These are phyloP conservation scores for Ganoderma sp. DNA, from an alignment of 1,284 basidiomycete species.

Conservation along the genomic window DNA sequence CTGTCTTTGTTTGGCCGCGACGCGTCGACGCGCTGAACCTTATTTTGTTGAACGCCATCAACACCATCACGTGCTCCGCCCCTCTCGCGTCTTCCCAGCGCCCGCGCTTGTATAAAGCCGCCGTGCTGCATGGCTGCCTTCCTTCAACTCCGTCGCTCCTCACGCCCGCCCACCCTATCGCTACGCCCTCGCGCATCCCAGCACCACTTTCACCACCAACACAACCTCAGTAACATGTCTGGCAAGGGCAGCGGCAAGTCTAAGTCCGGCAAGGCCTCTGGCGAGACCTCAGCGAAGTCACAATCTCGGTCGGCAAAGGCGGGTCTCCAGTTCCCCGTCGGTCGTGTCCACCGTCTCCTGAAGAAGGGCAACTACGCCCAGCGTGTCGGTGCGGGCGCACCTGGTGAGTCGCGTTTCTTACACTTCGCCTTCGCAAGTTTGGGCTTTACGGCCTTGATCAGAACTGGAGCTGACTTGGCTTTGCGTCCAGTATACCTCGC, in stretches of 20 bases:
- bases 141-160: constrained; percentile 19
- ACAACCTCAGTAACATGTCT: constrained; percentile 50
- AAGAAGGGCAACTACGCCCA: constrained; percentile 90
- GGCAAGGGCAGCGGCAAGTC: constrained; percentile 64
- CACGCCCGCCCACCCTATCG: constrained; percentile 15
- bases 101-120: constrained; percentile 31
- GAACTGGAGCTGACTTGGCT: constrained; percentile 11
- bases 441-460: background rate
- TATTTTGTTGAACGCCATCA: constrained; percentile 39
- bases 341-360: constrained; percentile 91
- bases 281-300: constrained; percentile 53
- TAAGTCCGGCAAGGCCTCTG: constrained; percentile 63
- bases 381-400: constrained; percentile 81
- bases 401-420: constrained; percentile 54
- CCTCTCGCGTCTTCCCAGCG: constrained; percentile 25
- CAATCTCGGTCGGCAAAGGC: constrained; percentile 84
- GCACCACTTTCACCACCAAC: constrained; percentile 22
- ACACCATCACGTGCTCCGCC: constrained; percentile 33
- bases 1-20: constrained; percentile 42
- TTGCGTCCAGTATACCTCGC: constrained; percentile 75
- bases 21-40: constrained; percentile 41
- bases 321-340: constrained; percentile 87
- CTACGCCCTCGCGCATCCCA: constrained; percentile 20
- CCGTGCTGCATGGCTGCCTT: background rate
- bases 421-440: background rate